Evolutionary conservation across 2,329 filamentous ascomycete genomes (phyloP), one percentile per base, ranked within the genome.

Genomic region (Parastagonospora nodorum): DNA sequence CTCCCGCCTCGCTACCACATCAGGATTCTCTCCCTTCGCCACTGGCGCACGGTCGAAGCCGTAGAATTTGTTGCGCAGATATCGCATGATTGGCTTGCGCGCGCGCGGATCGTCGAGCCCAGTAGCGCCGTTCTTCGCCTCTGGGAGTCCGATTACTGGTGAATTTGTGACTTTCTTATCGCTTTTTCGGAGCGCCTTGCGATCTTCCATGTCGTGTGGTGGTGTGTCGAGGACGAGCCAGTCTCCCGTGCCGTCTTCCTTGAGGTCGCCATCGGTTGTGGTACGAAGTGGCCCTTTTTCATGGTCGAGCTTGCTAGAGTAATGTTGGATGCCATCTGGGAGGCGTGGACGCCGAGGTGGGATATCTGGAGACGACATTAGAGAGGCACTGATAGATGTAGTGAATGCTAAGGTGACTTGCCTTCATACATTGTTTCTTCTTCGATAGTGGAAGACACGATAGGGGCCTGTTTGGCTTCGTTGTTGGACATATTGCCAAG

Each of bases 121-220:
- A 14, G 48, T 53, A 5, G 45, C 58, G 7, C 55, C 48, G 33
- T 57, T 58, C 36, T 56, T 53, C 7, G 42, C 27, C 28, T 58
- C 50, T 11, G 48, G 48, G 4, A 53, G 35, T 8, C 45, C 11
- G 9, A 53, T 33, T 1, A 14, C 15, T 6, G 53, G 45, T 1
- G 38, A 15, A 16, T 28, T 32, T 15, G 30, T 5, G 12, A 8
- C 37, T 24, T 11, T 31, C 19, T 46, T 46, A 4, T 14, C 29
- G 15, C 12, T 32, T 8, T 38, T 10, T 6, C n/a, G 5, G 43
- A 15, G 14, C 1, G 30, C 33, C n/a, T 50, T 29, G 33, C 33
- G 47, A 7, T 45, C 32, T 11, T 48, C 45, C 5, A 4, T 5
- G n/a, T 32, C 43, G 40, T 50, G 36, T 14, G 29, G 39, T 0